Percentiles rank a stretch among this genome's conserved stretches.
phyloP scores from a whole-genome alignment of 192 early-diverging fungal species.

The Backusella sp. region DNA sequence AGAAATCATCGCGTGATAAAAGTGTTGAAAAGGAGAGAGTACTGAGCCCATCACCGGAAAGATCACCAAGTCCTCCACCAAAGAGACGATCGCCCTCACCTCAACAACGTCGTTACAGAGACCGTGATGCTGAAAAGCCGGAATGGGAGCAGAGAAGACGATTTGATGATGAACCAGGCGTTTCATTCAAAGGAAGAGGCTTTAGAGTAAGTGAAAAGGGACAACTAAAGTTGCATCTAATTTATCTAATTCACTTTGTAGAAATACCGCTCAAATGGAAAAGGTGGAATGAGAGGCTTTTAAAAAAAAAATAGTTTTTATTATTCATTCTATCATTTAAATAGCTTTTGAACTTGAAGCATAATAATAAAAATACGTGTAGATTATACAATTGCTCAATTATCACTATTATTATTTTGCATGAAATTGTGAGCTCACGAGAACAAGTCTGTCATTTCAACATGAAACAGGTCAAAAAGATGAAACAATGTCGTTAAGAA shows the following conservation, averaged over 20 bases:
- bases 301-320: not conserved
- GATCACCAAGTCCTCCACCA: not conserved
- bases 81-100: not conserved
- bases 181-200: constrained; percentile 57
- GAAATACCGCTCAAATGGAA: constrained; percentile 20
- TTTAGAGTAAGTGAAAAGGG: constrained; percentile 37
- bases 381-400: no score
- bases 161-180: constrained; percentile 34
- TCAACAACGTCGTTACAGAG: constrained; percentile 6
- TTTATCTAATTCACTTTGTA: not conserved
- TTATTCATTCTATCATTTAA: no score
- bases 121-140: constrained; percentile 21
- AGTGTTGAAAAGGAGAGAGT: not conserved
- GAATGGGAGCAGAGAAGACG: constrained; percentile 31
- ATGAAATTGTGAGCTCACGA: no score
- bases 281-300: constrained; percentile 16
- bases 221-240: not conserved
- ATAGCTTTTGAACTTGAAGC: no score
- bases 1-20: not conserved
- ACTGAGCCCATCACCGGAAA: not conserved
- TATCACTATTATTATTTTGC: no score
- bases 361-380: no score
- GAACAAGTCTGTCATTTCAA: no score
- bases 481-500: no score
- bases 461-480: no score